Conservation (phyloP, 2,329 filamentous ascomycete species). For the Calonectria ilicicola region DNA sequence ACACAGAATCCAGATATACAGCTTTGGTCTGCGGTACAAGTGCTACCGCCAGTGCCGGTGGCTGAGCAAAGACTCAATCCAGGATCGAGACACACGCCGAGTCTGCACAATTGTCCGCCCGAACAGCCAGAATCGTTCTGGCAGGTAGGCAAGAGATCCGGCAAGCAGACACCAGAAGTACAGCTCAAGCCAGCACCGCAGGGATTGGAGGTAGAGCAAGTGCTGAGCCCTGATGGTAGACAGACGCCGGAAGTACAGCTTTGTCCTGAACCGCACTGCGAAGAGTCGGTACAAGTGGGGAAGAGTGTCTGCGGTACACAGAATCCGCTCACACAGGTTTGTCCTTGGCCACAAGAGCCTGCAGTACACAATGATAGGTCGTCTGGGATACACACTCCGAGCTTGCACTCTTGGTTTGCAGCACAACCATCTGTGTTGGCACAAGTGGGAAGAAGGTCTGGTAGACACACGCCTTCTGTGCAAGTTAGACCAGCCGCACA, state of each 20-base stretch:
- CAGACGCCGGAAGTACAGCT: slow-evolving; percentile 4
- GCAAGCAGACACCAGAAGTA: background rate
- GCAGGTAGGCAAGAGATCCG: background rate
- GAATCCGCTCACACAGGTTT: slow-evolving; percentile 3
- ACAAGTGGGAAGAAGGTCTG: background rate
- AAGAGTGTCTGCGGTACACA: slow-evolving; percentile 7
- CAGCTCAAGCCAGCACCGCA: background rate
- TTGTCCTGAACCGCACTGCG: background rate
- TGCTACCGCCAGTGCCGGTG: background rate
- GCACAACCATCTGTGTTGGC: background rate
- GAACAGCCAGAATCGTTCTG: background rate
- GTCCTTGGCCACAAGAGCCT: background rate
- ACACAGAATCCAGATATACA: slow-evolving; percentile 6
- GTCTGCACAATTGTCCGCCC: background rate
- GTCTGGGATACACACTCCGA: slow-evolving; percentile 8
- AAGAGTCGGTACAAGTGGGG: background rate
- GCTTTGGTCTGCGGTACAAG: background rate
- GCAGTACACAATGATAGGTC: background rate
- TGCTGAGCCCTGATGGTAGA: background rate
- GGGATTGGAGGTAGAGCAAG: background rate
- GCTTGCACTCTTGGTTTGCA: background rate
- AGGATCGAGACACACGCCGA: background rate
- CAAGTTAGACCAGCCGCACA: background rate
- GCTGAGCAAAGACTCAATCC: background rate
- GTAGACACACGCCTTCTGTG: background rate